phyloP scores from a whole-genome alignment of 441 rosid genomes.

The Pelargonium myrrhifolium region DNA sequence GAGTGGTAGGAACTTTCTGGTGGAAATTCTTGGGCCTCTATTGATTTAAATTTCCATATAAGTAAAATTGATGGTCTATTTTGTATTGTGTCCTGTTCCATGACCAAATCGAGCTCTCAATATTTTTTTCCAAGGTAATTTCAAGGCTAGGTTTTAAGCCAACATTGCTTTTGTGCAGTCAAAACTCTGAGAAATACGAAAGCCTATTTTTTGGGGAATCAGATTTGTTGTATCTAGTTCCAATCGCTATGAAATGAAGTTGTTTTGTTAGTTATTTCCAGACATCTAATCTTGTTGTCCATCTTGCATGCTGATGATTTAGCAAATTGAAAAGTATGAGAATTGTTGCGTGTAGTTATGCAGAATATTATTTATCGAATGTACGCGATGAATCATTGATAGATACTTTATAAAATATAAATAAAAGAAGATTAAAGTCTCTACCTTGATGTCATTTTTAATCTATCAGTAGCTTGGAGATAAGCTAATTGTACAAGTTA shows the following conservation, averaged over 20 bases:
- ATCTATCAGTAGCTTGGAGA: no score
- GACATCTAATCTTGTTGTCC: no score
- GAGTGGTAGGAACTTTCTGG: constrained; percentile 76
- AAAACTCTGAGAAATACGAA: neutral
- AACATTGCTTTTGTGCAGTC: neutral
- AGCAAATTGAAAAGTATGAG: no score
- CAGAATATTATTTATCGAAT: no score
- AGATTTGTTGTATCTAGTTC: neutral
- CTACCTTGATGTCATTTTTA: no score
- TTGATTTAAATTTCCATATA: constrained; percentile 26
- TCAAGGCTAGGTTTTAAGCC: neutral
- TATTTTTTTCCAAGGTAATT: neutral
- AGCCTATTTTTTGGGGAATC: neutral
- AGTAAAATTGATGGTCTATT: constrained; percentile 12
- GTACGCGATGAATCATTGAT: no score
- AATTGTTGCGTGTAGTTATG: no score
- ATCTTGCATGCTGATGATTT: no score
- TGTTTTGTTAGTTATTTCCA: neutral
- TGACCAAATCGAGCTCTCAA: neutral
- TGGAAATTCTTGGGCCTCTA: constrained; percentile 96
- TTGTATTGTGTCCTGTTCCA: neutral
- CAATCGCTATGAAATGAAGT: neutral
- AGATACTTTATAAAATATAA: no score
- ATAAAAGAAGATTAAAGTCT: no score
- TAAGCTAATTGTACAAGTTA: no score